These are phyloP conservation scores for Phellopilus nigrolimitatus DNA, from an alignment of 1,284 basidiomycete genomes.

Conservation along the genomic window DNA sequence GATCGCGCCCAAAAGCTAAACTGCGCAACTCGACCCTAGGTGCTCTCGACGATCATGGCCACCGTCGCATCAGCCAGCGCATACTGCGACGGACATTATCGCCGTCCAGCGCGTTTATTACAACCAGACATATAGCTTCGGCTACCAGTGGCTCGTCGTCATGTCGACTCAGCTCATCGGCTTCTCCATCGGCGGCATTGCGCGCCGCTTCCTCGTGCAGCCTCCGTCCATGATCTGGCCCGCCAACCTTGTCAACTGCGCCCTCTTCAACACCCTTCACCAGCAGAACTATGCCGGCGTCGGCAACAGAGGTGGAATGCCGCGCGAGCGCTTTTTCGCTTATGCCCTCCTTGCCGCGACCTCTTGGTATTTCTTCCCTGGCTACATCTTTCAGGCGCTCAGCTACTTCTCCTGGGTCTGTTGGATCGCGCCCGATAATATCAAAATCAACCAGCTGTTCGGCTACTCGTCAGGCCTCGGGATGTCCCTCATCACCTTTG, in stretches of 20 bases:
- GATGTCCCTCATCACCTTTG: conserved; percentile 69
- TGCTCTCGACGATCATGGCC: conserved; percentile 26
- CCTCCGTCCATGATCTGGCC: conserved; percentile 46
- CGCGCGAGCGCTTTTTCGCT: conserved; percentile 47
- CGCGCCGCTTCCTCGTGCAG: conserved; percentile 36
- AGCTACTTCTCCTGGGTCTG: conserved; percentile 37
- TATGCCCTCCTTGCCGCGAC: conserved; percentile 23
- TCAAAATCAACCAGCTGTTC: conserved; percentile 69
- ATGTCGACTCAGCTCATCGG: conserved; percentile 38
- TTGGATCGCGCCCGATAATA: conserved; percentile 33
- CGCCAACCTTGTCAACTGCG: conserved; percentile 44
- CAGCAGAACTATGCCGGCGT: conserved; percentile 47
- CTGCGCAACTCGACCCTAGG: conserved; percentile 10
- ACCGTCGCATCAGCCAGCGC: conserved; percentile 33
- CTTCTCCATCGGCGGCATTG: conserved; percentile 36
- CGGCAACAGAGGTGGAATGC: conserved; percentile 39
- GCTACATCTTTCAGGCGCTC: conserved; percentile 59
- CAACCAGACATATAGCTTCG: conserved; percentile 57
- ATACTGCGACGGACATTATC: conserved; percentile 62
- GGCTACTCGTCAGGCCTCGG: conserved; percentile 76
- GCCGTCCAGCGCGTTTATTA: conserved; percentile 74
- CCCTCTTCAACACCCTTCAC: conserved; percentile 54
- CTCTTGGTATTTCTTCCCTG: conserved; percentile 62
- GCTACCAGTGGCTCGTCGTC: conserved; percentile 48
- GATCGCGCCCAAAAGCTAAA: conserved; percentile 1